Evolutionary conservation across 2,329 filamentous ascomycete species (phyloP), one percentile per base, ranked within the genome.

Genomic region (Nemania sp.): DNA sequence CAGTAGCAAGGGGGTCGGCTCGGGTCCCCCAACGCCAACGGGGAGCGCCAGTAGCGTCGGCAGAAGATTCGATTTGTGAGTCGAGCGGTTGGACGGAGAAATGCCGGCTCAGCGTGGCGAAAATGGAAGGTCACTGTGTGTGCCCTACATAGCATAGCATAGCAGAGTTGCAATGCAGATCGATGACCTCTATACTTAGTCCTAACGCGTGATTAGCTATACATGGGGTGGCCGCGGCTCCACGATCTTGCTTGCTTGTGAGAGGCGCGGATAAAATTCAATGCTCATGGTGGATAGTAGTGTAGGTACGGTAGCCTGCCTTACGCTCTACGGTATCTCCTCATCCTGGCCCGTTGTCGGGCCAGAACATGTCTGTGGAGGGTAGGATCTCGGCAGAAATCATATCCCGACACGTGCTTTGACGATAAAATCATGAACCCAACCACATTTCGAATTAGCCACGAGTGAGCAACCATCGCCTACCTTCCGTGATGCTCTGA

Each of bases 11-110:
- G 19, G 19, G 19, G 14, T 22, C 19, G 36, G 19, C 23, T 19
- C 17, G 33, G 33, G n/a, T 36, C 33, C 33, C 9, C 15, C n/a
- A n/a, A n/a, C n/a, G n/a, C n/a, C n/a, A 34, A 36, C 33, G 6
- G 33, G n/a, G 15, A 36, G 33, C 33, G 33, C 33, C 19, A 36
- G 14, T 17, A 17, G 33, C 33, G 6, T 9, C 6, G 6, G 19
- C 12, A 15, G 20, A 22, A 22, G 14, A 9, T 31, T 28, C 11
- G 19, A 12, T 19, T 14, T 51, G n/a, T 45, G 19, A 33, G 15
- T n/a, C 4, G 15, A 52, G 30, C 51, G 52, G 42, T 47, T 51
- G 52, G 47, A 55, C 39, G 52, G 52, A 55, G 17, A 47, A 47
- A 41, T 52, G 26, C 31, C 23, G 42, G 52, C 30, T 15, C 37